A percentile compares a stretch with the other conserved stretches of the same genome.
These are phyloP conservation scores for Aurantiochytrium sp. DNA, from an alignment of 108 stramenopile species.

Conservation along the genomic window DNA sequence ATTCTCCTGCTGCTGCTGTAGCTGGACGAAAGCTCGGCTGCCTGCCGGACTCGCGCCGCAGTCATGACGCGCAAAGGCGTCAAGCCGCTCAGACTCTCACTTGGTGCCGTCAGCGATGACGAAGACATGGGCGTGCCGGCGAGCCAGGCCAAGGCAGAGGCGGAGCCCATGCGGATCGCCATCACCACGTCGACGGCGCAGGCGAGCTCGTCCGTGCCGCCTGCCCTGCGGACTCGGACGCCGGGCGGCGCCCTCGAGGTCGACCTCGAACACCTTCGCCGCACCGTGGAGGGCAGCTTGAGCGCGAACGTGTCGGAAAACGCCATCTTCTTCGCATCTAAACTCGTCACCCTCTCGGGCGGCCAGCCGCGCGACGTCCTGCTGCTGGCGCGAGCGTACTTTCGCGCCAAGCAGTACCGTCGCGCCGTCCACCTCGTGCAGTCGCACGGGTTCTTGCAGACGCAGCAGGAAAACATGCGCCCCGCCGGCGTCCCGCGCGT, in stretches of 20 bases:
- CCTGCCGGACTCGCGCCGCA: too few relatives aligned
- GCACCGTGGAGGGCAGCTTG: background rate
- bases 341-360: slow-evolving; percentile 14
- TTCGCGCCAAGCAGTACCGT: background rate
- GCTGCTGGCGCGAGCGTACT: slow-evolving; percentile 20
- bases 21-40: too few relatives aligned
- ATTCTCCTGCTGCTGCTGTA: too few relatives aligned
- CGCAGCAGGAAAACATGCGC: background rate
- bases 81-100: slow-evolving; percentile 7
- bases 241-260: background rate
- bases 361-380: background rate
- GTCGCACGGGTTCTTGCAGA: background rate
- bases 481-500: background rate
- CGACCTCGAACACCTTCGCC: background rate
- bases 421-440: slow-evolving; percentile 14
- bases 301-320: background rate
- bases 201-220: background rate
- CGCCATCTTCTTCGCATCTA: slow-evolving; percentile 16
- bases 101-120: background rate
- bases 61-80: background rate
- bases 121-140: background rate
- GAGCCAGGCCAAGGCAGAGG: background rate
- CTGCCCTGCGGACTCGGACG: background rate
- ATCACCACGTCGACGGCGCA: background rate
- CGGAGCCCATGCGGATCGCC: background rate